Conservation (phyloP, 1,284 basidiomycete genomes). For the Boletus smithii region DNA sequence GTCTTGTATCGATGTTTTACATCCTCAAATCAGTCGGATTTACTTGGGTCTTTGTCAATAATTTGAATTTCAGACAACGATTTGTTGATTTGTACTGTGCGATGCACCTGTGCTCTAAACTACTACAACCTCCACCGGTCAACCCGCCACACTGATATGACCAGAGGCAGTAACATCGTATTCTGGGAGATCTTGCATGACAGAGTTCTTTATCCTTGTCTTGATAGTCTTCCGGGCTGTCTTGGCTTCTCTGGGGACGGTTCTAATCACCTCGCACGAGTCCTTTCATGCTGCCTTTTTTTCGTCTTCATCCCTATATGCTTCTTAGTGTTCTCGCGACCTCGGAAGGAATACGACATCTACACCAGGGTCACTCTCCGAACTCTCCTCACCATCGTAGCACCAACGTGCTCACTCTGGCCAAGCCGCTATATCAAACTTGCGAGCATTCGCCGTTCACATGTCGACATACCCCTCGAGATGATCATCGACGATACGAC, state of each 20-base stretch:
- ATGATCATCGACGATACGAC: conserved; percentile 27
- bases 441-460: conserved; percentile 17
- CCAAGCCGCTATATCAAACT: conserved; percentile 33
- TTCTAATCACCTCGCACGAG: neutral
- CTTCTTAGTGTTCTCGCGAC: conserved; percentile 4
- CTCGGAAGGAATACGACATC: conserved; percentile 10
- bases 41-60: too few species aligned
- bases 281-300: conserved; percentile 8
- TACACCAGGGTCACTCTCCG: conserved; percentile 28
- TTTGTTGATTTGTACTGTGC: too few species aligned
- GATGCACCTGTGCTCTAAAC: too few species aligned
- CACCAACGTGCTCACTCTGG: conserved; percentile 38
- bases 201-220: neutral
- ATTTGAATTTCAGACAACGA: too few species aligned
- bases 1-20: too few species aligned
- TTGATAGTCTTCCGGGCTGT: neutral
- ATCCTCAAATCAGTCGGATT: too few species aligned
- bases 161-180: neutral
- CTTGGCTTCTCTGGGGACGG: neutral
- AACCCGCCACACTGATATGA: conserved; percentile 7
- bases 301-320: conserved; percentile 8
- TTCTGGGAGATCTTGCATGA: conserved; percentile 4
- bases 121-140: too few species aligned
- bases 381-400: conserved; percentile 34
- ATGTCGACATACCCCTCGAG: conserved; percentile 26